Conservation (phyloP, 345 rosid species). For the Salix brachista region DNA sequence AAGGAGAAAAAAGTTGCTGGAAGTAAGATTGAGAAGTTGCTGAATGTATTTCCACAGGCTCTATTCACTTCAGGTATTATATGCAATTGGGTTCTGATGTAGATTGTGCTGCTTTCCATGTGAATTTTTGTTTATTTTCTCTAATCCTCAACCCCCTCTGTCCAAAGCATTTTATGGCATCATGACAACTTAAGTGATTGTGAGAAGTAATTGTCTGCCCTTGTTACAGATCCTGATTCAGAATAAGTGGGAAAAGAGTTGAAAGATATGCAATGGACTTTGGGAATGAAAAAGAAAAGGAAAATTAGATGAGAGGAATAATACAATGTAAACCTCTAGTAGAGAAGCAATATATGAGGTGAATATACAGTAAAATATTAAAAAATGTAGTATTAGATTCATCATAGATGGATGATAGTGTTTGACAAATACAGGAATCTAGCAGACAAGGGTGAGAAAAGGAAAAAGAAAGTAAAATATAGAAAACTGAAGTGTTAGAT, state of each 20-base stretch:
- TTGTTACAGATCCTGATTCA: too few species aligned
- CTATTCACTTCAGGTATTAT: slow-evolving; percentile 73
- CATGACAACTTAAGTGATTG: too few species aligned
- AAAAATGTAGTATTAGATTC: not conserved
- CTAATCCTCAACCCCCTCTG: not conserved
- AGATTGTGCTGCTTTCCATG: not conserved
- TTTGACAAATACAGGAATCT: not conserved
- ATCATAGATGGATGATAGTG: not conserved
- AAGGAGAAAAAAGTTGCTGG: slow-evolving; percentile 65
- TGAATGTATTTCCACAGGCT: slow-evolving; percentile 77
- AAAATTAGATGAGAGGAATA: not conserved
- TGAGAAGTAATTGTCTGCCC: too few species aligned
- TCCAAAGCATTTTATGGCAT: too few species aligned
- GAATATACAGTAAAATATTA: too few species aligned
- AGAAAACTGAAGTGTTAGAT: not conserved
- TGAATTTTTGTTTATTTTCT: not conserved
- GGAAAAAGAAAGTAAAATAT: too few species aligned
- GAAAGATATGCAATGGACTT: too few species aligned
- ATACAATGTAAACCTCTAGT: not conserved
- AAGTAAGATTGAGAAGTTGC: slow-evolving; percentile 86
- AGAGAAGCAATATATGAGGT: not conserved
- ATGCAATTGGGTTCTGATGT: slow-evolving; percentile 2
- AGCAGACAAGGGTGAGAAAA: not conserved
- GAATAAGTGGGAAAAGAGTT: too few species aligned
- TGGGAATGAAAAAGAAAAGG: too few species aligned